Base-by-base conservation (phyloP, 108 stramenopile species). In the Fragilaria radians region DNA sequence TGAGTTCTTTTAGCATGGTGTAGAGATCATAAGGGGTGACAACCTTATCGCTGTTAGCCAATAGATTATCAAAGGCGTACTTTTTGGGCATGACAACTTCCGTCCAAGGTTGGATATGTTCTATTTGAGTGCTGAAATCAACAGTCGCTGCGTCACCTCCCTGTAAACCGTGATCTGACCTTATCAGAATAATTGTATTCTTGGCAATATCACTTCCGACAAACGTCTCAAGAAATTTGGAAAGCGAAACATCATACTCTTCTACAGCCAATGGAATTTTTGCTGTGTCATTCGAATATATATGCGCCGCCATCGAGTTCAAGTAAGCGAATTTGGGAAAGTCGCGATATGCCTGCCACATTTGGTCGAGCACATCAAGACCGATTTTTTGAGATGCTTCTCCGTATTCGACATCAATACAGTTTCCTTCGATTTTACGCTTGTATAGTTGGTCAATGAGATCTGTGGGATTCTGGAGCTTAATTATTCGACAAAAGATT, bases 221-320 rank as follows among this genome's bases (percentile, higher is more conserved):
- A 32, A 77, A 73, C 0, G 21, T 48, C 32, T 57, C 50, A 28
- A 81, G 46, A 53, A 81, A 71, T 21, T 45, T 18, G 1, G 31
- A 53, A 14, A 81, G 49, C 18, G 59, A 27, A 3, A 48, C 58
- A 47, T 81, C 80, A 51, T 81, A 81, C 11, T 19, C 56, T 33
- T 81, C 80, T 21, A 72, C 65, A 9, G 45, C 32, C 42, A 74
- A 53, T 32, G 60, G 31, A 32, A 59, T 47, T 45, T 67, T 59
- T 30, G 66, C 65, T 54, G 57, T 61, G 26, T 72, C 72, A 0
- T 62, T 11, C 9, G 65, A 48, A 50, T 81, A 81, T 52, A 71
- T 72, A 52, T 81, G 80, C 0, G 80, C 80, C 25, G 76, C 80
- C 34, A 81, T 49, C n/a, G 69, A 67, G 61, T 81, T 81, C 28